Conservation (phyloP, 2,329 filamentous ascomycete species). For the Colletotrichum sp. region DNA sequence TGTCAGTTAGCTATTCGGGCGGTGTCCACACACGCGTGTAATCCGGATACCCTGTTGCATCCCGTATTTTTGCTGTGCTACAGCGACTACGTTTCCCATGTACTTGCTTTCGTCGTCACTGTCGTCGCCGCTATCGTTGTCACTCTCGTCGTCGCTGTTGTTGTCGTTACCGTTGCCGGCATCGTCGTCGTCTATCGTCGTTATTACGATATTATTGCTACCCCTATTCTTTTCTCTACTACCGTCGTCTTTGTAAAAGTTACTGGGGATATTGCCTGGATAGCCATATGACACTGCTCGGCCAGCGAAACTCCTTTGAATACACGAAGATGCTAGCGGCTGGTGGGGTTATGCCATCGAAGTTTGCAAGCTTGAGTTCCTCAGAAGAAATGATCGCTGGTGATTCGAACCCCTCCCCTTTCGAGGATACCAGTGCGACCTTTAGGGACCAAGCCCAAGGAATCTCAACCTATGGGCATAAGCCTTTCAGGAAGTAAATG, state of each 20-base stretch:
- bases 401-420: not conserved
- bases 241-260: not conserved
- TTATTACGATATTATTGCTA: not conserved
- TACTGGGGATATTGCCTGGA: not conserved
- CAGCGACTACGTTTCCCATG: not conserved
- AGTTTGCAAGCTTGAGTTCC: not conserved
- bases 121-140: not conserved
- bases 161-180: too few relatives aligned
- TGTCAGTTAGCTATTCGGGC: not conserved
- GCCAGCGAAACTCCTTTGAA: not conserved
- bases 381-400: not conserved
- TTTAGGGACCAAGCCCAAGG: not conserved
- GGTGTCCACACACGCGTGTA: not conserved
- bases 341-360: not conserved
- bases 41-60: fast-evolving
- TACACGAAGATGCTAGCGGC: not conserved
- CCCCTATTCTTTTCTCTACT: not conserved
- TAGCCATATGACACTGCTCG: not conserved
- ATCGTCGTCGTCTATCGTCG: not conserved
- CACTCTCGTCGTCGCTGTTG: too few relatives aligned
- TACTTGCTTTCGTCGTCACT: not conserved
- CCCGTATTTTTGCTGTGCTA: not conserved
- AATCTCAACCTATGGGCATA: not conserved
- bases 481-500: not conserved
- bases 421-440: not conserved